Conservation (phyloP, 1,284 basidiomycete species). For the Irpex sp. region DNA sequence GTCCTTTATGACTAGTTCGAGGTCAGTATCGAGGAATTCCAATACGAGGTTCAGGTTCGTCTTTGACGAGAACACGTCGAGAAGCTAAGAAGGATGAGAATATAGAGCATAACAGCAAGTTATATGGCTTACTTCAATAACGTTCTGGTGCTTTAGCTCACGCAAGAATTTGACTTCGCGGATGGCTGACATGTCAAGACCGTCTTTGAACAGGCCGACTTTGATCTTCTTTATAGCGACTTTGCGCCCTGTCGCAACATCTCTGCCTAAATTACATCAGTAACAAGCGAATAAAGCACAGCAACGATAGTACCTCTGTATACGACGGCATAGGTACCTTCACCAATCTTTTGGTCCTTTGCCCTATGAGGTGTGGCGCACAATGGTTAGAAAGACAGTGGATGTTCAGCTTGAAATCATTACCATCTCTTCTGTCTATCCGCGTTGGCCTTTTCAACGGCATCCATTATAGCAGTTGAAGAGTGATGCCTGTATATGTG, state of each 20-base stretch:
- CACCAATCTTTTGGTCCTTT: slow-evolving; percentile 90
- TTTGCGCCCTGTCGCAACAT: slow-evolving; percentile 65
- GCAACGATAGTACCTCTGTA: slow-evolving; percentile 67
- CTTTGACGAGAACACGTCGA: slow-evolving; percentile 97
- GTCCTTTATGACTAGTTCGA: slow-evolving; percentile 97
- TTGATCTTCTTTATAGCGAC: slow-evolving; percentile 99
- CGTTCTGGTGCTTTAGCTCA: slow-evolving; percentile 91
- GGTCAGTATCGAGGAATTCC: slow-evolving; percentile 95
- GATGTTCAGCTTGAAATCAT: not conserved
- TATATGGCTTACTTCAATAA: slow-evolving; percentile 71
- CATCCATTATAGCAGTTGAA: slow-evolving; percentile 51
- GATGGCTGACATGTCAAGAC: slow-evolving; percentile 97
- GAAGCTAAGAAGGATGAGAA: slow-evolving; percentile 49
- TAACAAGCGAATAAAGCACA: not conserved
- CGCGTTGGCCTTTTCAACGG: slow-evolving; percentile 67
- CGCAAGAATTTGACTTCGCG: slow-evolving; percentile 97
- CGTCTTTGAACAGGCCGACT: slow-evolving; percentile 95
- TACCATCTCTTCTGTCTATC: slow-evolving; percentile 69
- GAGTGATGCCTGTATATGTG: not conserved
- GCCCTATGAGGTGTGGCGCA: slow-evolving; percentile 39
- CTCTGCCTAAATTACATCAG: slow-evolving; percentile 42
- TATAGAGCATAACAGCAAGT: not conserved
- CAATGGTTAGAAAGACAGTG: not conserved
- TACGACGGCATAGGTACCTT: slow-evolving; percentile 97
- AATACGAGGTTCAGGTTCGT: slow-evolving; percentile 96